Percentiles rank a stretch among this genome's conserved stretches.
phyloP scores from a whole-genome alignment of 441 rosid genomes.

The Bruguiera hainesii region DNA sequence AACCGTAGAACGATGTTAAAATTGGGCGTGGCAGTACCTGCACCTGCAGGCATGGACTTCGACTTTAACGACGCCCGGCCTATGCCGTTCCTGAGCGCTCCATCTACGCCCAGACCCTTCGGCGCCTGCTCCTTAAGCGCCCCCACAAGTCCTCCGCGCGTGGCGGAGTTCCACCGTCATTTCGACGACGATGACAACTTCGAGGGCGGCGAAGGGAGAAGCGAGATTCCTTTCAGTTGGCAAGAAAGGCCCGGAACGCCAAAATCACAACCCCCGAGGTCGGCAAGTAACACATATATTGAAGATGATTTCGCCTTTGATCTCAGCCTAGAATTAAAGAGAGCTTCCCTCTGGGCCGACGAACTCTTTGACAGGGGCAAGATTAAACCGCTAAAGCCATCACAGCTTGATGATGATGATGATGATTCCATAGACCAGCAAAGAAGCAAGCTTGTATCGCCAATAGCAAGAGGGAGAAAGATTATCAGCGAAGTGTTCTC shows the following conservation, averaged over 20 bases:
- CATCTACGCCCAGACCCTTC: conserved; percentile 60
- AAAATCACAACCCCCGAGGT: conserved; percentile 33
- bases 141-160: conserved; percentile 65
- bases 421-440: conserved; percentile 7
- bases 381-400: conserved; percentile 59
- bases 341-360: conserved; percentile 58
- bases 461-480: conserved; percentile 46
- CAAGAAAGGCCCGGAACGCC: conserved; percentile 65
- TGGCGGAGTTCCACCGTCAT: conserved; percentile 49
- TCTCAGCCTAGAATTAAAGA: conserved; percentile 39
- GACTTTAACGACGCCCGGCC: conserved; percentile 48
- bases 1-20: neutral
- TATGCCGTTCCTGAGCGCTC: conserved; percentile 51
- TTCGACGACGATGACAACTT: conserved; percentile 19
- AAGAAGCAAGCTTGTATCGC: conserved; percentile 34
- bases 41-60: conserved; percentile 37
- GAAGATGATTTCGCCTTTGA: conserved; percentile 76
- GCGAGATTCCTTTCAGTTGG: conserved; percentile 48
- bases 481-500: conserved; percentile 41
- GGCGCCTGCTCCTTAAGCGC: conserved; percentile 60
- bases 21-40: conserved; percentile 46
- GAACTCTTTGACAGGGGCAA: conserved; percentile 85
- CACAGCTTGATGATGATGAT: conserved; percentile 26
- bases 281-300: conserved; percentile 18
- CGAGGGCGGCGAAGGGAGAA: neutral